phyloP scores from a whole-genome alignment of 257 asterid genomes.

The Linderniella brevidens region DNA sequence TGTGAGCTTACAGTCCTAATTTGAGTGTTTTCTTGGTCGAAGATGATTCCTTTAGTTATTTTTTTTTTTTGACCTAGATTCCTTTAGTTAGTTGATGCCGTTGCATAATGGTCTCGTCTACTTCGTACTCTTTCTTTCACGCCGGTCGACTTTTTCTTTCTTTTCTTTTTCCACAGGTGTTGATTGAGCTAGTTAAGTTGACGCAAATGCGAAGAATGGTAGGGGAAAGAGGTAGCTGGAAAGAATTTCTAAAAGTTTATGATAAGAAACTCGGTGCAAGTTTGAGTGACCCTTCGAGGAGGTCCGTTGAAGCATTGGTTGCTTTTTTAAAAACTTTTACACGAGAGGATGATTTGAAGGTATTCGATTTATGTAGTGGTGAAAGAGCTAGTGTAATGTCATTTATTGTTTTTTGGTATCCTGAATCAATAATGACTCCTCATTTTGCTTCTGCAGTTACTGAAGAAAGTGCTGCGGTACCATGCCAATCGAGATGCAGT shows the following conservation, averaged over 20 bases:
- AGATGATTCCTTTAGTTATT: too few species aligned
- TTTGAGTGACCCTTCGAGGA: constrained; percentile 71
- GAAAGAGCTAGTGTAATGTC: too few species aligned
- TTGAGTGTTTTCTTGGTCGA: constrained; percentile 2
- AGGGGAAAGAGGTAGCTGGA: constrained; percentile 37
- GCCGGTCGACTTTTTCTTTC: too few species aligned
- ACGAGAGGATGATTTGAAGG: constrained; percentile 45
- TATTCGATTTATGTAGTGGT: too few species aligned
- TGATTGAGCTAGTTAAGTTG: constrained; percentile 40
- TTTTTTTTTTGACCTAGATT: too few species aligned
- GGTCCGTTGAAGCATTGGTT: constrained; percentile 41
- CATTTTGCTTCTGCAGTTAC: constrained; percentile 31
- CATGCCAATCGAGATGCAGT: constrained; percentile 37
- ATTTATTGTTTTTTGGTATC: not conserved
- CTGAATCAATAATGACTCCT: not conserved
- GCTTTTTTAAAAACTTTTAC: constrained; percentile 56
- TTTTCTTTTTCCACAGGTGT: constrained; percentile 14
- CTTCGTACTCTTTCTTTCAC: too few species aligned
- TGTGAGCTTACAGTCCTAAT: not conserved
- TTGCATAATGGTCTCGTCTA: not conserved
- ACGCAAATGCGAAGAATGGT: constrained; percentile 32
- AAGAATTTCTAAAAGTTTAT: constrained; percentile 47
- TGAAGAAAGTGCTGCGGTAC: constrained; percentile 41
- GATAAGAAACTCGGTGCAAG: constrained; percentile 71
- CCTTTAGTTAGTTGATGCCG: not conserved